Percentiles rank a stretch among this genome's conserved stretches.
Evolutionary conservation across 1,139 yeast species (phyloP).

Genomic region (Suhomyces coccinellae): DNA sequence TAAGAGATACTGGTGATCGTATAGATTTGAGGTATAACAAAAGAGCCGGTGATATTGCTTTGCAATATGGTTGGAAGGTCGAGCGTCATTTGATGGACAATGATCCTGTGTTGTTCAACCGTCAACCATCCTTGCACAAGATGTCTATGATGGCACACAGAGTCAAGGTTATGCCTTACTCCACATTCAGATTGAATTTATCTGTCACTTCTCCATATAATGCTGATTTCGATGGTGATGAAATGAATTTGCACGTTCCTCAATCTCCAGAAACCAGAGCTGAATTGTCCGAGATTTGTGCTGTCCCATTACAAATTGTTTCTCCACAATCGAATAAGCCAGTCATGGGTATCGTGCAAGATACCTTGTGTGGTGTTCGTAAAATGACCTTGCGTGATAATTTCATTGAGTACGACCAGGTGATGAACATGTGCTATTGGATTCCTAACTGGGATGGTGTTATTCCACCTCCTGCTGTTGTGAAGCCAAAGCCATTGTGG

Average conservation of each 20-base stretch:
- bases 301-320: conserved; percentile 95
- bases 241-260: conserved; percentile 99
- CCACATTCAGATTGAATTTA: conserved; percentile 92
- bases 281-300: conserved; percentile 90
- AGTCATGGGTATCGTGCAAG: conserved; percentile 99
- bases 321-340: conserved; percentile 99
- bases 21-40: conserved; percentile 95
- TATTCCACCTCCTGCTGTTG: conserved; percentile 93
- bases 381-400: conserved; percentile 90
- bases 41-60: conserved; percentile 96
- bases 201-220: conserved; percentile 98
- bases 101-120: conserved; percentile 96
- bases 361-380: conserved; percentile 94
- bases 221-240: conserved; percentile 99
- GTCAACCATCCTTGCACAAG: conserved; percentile 98
- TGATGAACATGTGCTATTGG: conserved; percentile 96
- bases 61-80: conserved; percentile 98
- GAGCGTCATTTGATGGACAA: conserved; percentile 97
- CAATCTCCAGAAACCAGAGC: conserved; percentile 98
- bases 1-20: conserved; percentile 98
- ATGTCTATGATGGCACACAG: conserved; percentile 99
- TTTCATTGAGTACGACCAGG: conserved; percentile 88
- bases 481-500: conserved; percentile 97
- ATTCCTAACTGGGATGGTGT: conserved; percentile 99
- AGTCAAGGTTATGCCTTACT: conserved; percentile 98